Percentiles rank a stretch among this genome's conserved stretches.
Evolutionary conservation across 2,329 filamentous ascomycete species (phyloP).

Genomic region (Fusarium chlamydosporum): DNA sequence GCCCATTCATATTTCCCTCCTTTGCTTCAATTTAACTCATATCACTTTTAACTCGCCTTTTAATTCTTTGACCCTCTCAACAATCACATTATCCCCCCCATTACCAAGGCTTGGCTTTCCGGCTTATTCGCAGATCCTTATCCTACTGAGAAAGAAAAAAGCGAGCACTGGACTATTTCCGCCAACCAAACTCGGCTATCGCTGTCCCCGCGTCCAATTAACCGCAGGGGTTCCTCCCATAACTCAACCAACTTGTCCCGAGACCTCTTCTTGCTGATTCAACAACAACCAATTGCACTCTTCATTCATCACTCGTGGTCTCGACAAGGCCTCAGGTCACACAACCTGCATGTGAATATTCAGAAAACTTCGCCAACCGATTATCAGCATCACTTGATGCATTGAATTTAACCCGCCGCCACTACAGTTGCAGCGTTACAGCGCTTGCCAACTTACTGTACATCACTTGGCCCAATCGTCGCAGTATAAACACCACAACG

Average conservation of each 20-base stretch:
- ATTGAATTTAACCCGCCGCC: slow-evolving; percentile 23
- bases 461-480: slow-evolving; percentile 7
- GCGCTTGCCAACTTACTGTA: slow-evolving; percentile 27
- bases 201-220: slow-evolving; percentile 43
- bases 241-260: slow-evolving; percentile 39
- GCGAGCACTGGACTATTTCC: slow-evolving; percentile 26
- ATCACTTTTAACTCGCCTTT: slow-evolving; percentile 27
- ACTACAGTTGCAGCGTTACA: slow-evolving; percentile 35
- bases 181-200: slow-evolving; percentile 48
- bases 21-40: slow-evolving; percentile 15
- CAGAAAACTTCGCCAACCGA: slow-evolving; percentile 18
- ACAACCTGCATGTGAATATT: slow-evolving; percentile 34
- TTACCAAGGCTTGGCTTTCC: slow-evolving; percentile 36
- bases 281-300: slow-evolving; percentile 48
- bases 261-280: slow-evolving; percentile 27
- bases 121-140: slow-evolving; percentile 42
- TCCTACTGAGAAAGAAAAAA: slow-evolving; percentile 32
- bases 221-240: slow-evolving; percentile 39
- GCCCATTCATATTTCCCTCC: slow-evolving; percentile 15
- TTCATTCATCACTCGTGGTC: slow-evolving; percentile 42
- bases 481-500: slow-evolving; percentile 32
- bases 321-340: slow-evolving; percentile 25
- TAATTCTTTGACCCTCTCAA: slow-evolving; percentile 11
- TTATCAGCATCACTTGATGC: slow-evolving; percentile 31
- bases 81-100: slow-evolving; percentile 23